Base-by-base conservation (phyloP, 2,329 filamentous ascomycete genomes). In the Hawksworthiomyces lignivorus region DNA sequence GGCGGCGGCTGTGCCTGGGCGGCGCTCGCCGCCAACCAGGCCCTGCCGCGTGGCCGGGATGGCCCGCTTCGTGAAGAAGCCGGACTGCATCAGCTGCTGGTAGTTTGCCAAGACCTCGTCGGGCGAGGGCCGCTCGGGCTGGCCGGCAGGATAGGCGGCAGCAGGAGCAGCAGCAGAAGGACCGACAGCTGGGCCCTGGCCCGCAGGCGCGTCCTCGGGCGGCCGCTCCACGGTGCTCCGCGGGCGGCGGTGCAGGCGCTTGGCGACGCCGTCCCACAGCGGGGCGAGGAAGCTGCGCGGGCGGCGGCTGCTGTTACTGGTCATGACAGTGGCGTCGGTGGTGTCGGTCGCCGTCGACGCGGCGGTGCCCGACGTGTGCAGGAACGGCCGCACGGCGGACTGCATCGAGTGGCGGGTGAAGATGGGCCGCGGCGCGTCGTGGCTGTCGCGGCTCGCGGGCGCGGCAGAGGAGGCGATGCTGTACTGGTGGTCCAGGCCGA, bases 101-200 rank as follows among this genome's bases (percentile, higher is more conserved):
- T 79, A 79, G 53, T 64, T 77, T 46, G 69, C 67, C 53, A 75
- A 50, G 40, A 78, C 67, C 44, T 78, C 72, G 39, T 79, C 75
- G 4, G 62, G 55, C 5, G 61, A 55, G 21, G 59, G 63, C 30
- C 58, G 59, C 41, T 24, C 40, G 4, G 28, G 21, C 26, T 14
- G 34, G n/a, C 20, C 18, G 7, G 29, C 12, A 10, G 21, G 18
- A 14, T 15, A 20, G 26, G 31, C 29, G 32, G 20, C 27, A 32
- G 12, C 12, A 26, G 33, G 1, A 17, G 10, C 36, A 27, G 35
- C 21, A 19, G 40, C 24, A n/a, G n/a, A n/a, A 19, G 39, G 20
- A 12, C 35, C 27, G 21, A 36, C 39, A 21, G 29, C 14, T 33
- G 30, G 18, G 36, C 17, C 12, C 19, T 24, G 31, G n/a, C 21